Evolutionary conservation across 129 eudicot species (phyloP).

Genomic region (Saposhnikovia divaricata): DNA sequence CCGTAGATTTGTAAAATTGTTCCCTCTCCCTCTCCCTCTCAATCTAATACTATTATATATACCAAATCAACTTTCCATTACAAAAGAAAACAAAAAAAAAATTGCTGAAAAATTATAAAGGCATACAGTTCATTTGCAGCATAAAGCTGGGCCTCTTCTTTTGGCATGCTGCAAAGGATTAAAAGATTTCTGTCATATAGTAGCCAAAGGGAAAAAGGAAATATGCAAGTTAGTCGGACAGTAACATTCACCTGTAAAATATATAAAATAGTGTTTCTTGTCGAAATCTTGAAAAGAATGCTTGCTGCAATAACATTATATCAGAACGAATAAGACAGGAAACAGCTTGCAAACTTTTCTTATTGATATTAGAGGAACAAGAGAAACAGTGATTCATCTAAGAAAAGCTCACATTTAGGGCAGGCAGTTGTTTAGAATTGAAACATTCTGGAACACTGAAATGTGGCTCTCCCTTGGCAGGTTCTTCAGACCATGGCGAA

Average conservation of each 20-base stretch:
- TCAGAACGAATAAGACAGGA: constrained; percentile 9
- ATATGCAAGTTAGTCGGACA: constrained; percentile 5
- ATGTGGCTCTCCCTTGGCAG: constrained; percentile 81
- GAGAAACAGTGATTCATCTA: not conserved
- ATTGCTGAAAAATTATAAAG: constrained; percentile 8
- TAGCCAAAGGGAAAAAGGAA: not conserved
- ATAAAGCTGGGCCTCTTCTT: constrained; percentile 82
- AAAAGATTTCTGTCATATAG: constrained; percentile 8
- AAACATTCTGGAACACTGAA: constrained; percentile 70
- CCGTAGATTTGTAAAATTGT: not conserved
- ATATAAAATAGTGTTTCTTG: constrained; percentile 73
- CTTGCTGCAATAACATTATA: constrained; percentile 44
- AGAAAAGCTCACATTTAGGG: constrained; percentile 41
- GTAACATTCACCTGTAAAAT: constrained; percentile 59
- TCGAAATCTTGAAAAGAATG: constrained; percentile 54
- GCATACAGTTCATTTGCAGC: constrained; percentile 93
- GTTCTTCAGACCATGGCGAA: constrained; percentile 97
- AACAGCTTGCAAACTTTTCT: constrained; percentile 2
- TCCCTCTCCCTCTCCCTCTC: not conserved
- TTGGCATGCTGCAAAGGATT: constrained; percentile 78
- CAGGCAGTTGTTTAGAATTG: constrained; percentile 55
- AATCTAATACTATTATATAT: not conserved
- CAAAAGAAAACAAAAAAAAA: not conserved
- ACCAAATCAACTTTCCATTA: not conserved
- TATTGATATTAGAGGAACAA: constrained; percentile 5